Evolutionary conservation across 768 basidiomycete genomes (phyloP), one percentile per base, ranked within the genome.

Genomic region (Collybia nuda): DNA sequence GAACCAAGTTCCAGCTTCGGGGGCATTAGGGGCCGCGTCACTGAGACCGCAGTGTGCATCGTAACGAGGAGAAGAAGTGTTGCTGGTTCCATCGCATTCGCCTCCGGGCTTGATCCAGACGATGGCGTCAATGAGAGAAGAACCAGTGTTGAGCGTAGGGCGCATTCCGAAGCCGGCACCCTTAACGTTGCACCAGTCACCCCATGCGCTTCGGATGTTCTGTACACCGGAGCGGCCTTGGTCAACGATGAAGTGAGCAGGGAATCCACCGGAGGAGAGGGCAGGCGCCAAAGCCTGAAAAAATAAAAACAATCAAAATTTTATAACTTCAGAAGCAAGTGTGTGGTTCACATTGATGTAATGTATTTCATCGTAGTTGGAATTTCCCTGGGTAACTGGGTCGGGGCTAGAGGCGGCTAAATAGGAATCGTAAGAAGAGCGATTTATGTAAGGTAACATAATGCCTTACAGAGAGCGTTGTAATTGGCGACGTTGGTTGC

Each of bases 41-140:
- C 80, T 79, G 50, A 61, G 65, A 44, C 70, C 71, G 58, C 81
- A 82, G 56, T 77, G 73, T 19, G 68, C 62, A 56, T 85, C 82
- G 63, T 71, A 83, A 44, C 81, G 76, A 12, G 73, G 59, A 19
- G 82, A 67, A 14, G 78, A 77, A 42, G 70, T 74, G 73, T 84
- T 75, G 53, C 70, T 75, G 28, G 83, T 84, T 58, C 84, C 82
- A 58, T 84, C 83, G 55, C 75, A 80, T 67, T 84, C 82, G 58
- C 84, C 82, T 74, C 82, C 82, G 35, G 84, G 82, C 71, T 85
- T 85, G 56, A 81, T 75, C 82, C 82, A 85, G 53, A 82, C 80
- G 60, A 84, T 78, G 42, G 82, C 67, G 60, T 85, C 83, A 53
- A 84, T 79, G 56, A 77, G 69, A 43, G 70, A 63, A 40, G 73